Evolutionary conservation across 345 rosid genomes (phyloP).

Genomic region (Tarenaya hassleriana): DNA sequence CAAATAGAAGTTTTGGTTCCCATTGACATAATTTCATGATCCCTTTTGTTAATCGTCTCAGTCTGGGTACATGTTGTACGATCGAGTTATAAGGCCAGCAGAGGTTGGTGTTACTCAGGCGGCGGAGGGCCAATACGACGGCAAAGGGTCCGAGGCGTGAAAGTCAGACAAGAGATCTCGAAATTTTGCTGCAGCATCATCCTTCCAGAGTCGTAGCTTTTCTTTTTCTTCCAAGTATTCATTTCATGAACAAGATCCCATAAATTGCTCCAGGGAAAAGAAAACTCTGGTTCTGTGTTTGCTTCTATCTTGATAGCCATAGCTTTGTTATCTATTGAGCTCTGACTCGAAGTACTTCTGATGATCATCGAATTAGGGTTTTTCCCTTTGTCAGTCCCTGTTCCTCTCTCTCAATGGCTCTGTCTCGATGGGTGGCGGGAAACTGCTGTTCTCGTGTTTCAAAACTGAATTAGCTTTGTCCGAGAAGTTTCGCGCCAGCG

Average conservation of each 20-base stretch:
- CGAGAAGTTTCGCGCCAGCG: conserved; percentile 16
- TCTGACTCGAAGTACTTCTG: conserved; percentile 6
- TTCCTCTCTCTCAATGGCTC: conserved; percentile 25
- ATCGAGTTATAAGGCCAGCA: conserved; percentile 86
- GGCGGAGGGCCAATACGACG: conserved; percentile 30
- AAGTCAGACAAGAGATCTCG: conserved; percentile 9
- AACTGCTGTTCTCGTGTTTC: conserved; percentile 28
- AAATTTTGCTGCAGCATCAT: conserved; percentile 11
- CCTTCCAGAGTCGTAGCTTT: not conserved
- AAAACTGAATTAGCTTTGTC: conserved; percentile 29
- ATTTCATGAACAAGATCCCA: conserved; percentile 18
- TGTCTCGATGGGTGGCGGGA: conserved; percentile 26
- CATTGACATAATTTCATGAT: not conserved
- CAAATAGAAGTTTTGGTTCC: too few relatives aligned
- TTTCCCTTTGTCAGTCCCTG: conserved; percentile 8
- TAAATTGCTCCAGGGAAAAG: conserved; percentile 19
- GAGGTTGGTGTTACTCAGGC: conserved; percentile 85
- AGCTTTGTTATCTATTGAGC: not conserved
- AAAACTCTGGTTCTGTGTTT: conserved; percentile 18
- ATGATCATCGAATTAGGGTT: not conserved
- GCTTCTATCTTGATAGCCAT: not conserved
- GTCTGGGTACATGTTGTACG: conserved; percentile 72
- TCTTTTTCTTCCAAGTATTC: conserved; percentile 1
- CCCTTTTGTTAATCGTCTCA: conserved; percentile 24
- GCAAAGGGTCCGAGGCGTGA: conserved; percentile 35